Base-by-base conservation (phyloP, 345 rosid species). In the Lepidium sativum region DNA sequence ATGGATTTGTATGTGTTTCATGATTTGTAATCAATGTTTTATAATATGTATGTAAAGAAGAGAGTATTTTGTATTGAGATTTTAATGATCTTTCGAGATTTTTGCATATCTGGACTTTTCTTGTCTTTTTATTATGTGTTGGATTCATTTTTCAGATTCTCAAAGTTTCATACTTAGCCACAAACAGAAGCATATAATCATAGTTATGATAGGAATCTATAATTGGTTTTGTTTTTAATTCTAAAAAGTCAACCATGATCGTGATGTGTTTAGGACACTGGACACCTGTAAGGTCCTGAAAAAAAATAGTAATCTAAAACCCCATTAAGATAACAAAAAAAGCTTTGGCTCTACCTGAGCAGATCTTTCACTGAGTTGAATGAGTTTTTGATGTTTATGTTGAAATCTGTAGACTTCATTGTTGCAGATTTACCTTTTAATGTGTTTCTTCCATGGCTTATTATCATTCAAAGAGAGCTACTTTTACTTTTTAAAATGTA, bases 11-110 rank as follows among this genome's bases (percentile, higher is more conserved):
- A 52, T 65, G 60, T 17, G 13, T 50, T 64, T 50, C 69, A 51
- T 62, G 23, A 34, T 62, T 39, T 65, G 62, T 65, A 65, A 54
- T 54, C 53, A 18, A 33, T 42, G 31, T 52, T 40, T 35, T 37
- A 34, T 44, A 60, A 39, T 45, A 44, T 56, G 38, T 39, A 59
- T 68, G 67, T 60, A 69, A 60, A 61, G 70, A 54, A 20, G 68
- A 53, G 8, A 25, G 16, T 35, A 70, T 21, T 53, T 51, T 60
- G 40, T 48, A 2, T 33, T 69, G 41, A 14, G 16, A 12, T 60
- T 38, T 7, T 44, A 25, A 43, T 34, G 16, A 25, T 60, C 38
- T 53, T 60, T 40, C 32, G 20, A 69, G 57, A 4, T 59, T 41
- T 70, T 41, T 70, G 62, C 48, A 60, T 48, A 14, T 33, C 10